These are phyloP conservation scores for Colletotrichum sidae DNA, from an alignment of 2,329 filamentous ascomycete genomes.

Conservation along the genomic window DNA sequence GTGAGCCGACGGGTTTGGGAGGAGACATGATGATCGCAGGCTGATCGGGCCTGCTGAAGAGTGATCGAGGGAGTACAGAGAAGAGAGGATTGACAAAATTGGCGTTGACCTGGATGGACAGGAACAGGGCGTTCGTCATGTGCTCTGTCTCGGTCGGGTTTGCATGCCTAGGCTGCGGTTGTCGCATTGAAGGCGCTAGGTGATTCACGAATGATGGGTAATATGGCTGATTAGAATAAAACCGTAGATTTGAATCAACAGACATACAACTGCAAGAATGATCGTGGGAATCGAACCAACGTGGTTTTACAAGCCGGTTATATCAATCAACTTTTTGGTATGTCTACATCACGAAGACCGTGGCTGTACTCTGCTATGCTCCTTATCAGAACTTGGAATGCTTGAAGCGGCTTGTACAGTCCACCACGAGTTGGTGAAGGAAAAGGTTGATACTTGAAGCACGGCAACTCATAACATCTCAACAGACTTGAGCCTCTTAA, in stretches of 20 bases:
- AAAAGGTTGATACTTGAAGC: no score
- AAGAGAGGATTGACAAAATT: not conserved
- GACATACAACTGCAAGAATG: not conserved
- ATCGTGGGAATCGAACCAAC: no score
- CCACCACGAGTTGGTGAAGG: no score
- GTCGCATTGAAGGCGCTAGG: conserved; percentile 7
- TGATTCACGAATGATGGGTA: conserved; percentile 17
- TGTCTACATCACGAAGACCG: no score
- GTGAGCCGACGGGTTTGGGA: conserved; percentile 4
- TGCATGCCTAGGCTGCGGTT: conserved; percentile 8
- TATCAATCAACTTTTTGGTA: no score
- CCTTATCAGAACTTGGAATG: no score
- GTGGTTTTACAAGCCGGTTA: no score
- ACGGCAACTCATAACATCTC: no score
- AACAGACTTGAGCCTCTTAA: no score
- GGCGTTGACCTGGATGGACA: conserved; percentile 7
- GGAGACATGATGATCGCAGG: conserved; percentile 13
- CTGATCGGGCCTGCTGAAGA: conserved; percentile 11
- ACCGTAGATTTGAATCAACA: conserved; percentile 18
- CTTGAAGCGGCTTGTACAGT: no score
- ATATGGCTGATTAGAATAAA: conserved; percentile 4
- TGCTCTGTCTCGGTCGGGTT: conserved; percentile 1
- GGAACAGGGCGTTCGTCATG: conserved; percentile 4
- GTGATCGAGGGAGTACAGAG: conserved; percentile 7
- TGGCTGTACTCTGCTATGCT: no score